A percentile compares a stretch with the other conserved stretches of the same genome.
Evolutionary conservation across 805 yeast genomes (phyloP).

Genomic region (Lipomyces yamanashiensis): DNA sequence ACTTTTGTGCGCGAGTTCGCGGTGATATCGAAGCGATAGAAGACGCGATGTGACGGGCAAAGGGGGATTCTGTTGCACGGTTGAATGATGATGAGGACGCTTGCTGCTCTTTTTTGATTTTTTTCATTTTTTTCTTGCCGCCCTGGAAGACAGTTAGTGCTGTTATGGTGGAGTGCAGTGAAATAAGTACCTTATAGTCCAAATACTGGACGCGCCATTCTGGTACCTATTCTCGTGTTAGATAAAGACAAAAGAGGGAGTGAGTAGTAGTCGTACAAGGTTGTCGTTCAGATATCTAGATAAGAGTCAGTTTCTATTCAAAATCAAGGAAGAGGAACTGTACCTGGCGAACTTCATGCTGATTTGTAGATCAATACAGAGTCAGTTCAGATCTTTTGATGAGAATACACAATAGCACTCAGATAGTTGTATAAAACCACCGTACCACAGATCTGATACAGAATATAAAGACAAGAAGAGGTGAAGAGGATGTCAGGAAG

Average conservation of each 20-base stretch:
- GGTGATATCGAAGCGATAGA: background rate
- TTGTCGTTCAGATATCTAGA: conserved; percentile 42
- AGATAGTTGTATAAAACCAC: too few relatives aligned
- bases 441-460: too few relatives aligned
- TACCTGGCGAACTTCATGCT: conserved; percentile 43
- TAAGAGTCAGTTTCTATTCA: background rate
- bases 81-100: background rate
- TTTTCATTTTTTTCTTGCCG: conserved; percentile 60
- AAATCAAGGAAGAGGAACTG: background rate
- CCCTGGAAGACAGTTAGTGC: conserved; percentile 30
- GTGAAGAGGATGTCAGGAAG: too few relatives aligned
- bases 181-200: conserved; percentile 45
- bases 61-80: background rate
- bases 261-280: conserved; percentile 34
- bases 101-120: conserved; percentile 37
- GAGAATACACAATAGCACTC: too few relatives aligned
- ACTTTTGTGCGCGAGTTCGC: background rate
- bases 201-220: conserved; percentile 53
- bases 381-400: too few relatives aligned
- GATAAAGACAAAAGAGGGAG: background rate
- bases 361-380: too few relatives aligned
- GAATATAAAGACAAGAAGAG: too few relatives aligned
- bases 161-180: background rate
- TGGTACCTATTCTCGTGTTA: conserved; percentile 42
- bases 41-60: conserved; percentile 5